Evolutionary conservation across 2,329 filamentous ascomycete species (phyloP), one percentile per base, ranked within the genome.

Genomic region (Microdochium bolleyi): DNA sequence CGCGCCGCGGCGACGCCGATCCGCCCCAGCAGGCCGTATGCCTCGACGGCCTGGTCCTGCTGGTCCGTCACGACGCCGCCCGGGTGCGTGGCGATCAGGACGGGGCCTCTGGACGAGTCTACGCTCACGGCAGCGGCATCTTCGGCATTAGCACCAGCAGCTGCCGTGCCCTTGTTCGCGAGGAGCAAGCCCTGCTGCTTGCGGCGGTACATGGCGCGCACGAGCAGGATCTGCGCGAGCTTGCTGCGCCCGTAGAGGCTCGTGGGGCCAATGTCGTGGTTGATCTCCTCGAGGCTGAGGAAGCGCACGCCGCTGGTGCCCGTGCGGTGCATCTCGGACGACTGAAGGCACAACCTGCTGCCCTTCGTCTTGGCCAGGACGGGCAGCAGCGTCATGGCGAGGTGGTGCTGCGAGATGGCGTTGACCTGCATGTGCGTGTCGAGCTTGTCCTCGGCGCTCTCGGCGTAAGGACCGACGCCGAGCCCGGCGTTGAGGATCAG

Each of bases 211-310:
- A 79, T 60, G 1, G 72, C 69, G 8, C 67, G 69, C 10, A 71
- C 65, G 44, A 76, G 73, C 5, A 78, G 62, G 14, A 79, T 62
- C 54, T 77, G 71, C 1, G 74, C 74, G 14, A 79, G 70, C 60
- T 79, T 79, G 8, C 69, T 71, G 50, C 76, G 71, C 48, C 66
- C 70, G 63, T 79, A 78, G n/a, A 78, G 66, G 22, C 70, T 69
- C 27, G 66, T 68, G 1, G 75, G 60, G 1, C 75, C 75, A 49
- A 79, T 71, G 52, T 78, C 74, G 30, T 67, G 62, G 56, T 78
- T 78, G 24, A 79, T 70, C 56, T 78, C 75, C 1, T 67, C 61
- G 16, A 76, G 52, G n/a, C 65, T 64, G n/a, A 61, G 61, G 60
- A 78, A 79, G 7, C 67, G 61, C 51, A 68, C 66, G 34, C 60